Evolutionary conservation across 148 eudicot species (phyloP).

Genomic region (Rhododendron molle): DNA sequence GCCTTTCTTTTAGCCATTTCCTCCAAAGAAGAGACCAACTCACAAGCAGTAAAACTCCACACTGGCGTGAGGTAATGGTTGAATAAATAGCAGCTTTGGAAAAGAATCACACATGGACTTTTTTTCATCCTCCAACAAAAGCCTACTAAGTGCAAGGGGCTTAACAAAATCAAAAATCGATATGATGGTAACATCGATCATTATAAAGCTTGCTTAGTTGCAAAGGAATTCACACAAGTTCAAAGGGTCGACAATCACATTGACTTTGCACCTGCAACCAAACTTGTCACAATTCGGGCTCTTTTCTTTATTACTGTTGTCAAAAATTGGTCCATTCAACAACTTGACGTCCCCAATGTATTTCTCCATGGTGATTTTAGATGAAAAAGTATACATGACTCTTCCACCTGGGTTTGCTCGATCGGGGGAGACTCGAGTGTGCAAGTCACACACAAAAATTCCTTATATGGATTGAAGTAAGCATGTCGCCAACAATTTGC

Average conservation of each 20-base stretch:
- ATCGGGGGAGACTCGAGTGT: not conserved
- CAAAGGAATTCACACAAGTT: not conserved
- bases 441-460: not conserved
- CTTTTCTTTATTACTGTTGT: no score
- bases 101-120: not conserved
- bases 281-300: not conserved
- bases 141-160: not conserved
- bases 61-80: not conserved
- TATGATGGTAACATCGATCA: not conserved
- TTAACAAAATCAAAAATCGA: not conserved
- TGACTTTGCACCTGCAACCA: not conserved
- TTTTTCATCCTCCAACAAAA: not conserved
- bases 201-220: not conserved
- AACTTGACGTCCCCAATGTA: not conserved
- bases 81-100: not conserved
- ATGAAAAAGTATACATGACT: not conserved
- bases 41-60: not conserved
- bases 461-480: no score
- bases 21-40: not conserved
- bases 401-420: no score
- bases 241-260: not conserved
- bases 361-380: not conserved
- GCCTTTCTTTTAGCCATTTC: not conserved
- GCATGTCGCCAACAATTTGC: not conserved
- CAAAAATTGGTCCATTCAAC: not conserved